Base-by-base conservation (phyloP, 805 yeast genomes). In the Kuraishia floccosa region DNA sequence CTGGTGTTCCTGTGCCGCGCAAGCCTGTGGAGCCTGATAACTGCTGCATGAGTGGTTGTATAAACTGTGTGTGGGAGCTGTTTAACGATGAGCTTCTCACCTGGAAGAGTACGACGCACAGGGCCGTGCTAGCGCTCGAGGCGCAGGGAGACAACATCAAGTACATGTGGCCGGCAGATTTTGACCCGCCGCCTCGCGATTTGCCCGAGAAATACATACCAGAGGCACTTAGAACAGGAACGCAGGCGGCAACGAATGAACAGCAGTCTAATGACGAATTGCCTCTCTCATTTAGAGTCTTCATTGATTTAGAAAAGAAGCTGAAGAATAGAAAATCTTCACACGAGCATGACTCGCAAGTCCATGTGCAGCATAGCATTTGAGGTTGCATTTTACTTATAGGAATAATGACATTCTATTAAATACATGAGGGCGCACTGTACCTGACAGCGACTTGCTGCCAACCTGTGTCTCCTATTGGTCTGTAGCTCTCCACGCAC, bases 31-130 rank as follows among this genome's bases (percentile, higher is more conserved):
- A 84, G 42, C 97, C 97, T 2, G 94, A 87, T 43, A 86, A 89
- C 52, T 89, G 98, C 52, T 89, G 98, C 54, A 86, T 86, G 94
- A 77, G 91, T 35, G 98, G 98, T 1, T 89, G 98, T 53, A 76
- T 84, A 19, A 86, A 89, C 54, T 89, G 98, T 53, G 97, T 89
- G 2, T 91, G 97, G 97, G 96, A 87, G 44, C 58, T 83, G 33
- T 89, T 73, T 50, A 77, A 80, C 40, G 96, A 89, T 32, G 97
- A 91, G 49, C 46, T 87, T 30, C 76, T 73, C 39, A 84, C 84
- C 21, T 91, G 96, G 95, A 72, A 75, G 44, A 48, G 39, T 2
- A 54, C 62, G 44, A 60, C 94, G 13, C 55, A 54, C 24, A 50
- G 62, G 34, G 96, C 95, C 0, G 80, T 66, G 0, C 28, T 40